phyloP scores from a whole-genome alignment of 345 rosid genomes.

The Nasturtium officinale region DNA sequence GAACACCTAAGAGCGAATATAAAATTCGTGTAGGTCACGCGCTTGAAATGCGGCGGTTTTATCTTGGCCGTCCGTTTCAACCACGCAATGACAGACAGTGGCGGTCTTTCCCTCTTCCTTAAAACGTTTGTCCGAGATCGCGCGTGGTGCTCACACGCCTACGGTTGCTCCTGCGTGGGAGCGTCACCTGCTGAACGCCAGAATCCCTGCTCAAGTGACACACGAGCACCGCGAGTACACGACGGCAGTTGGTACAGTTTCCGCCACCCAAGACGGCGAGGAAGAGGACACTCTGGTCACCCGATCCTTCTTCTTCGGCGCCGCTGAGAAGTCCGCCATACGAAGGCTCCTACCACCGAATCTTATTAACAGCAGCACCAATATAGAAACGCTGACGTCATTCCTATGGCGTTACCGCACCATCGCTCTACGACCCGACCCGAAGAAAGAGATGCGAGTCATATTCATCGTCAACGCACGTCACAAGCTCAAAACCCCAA shows the following conservation, averaged over 20 bases:
- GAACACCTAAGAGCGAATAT: no score
- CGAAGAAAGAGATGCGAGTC: conserved; percentile 37
- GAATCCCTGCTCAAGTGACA: conserved; percentile 30
- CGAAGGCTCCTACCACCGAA: conserved; percentile 33
- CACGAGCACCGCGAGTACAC: conserved; percentile 33
- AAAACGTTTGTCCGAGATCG: conserved; percentile 32
- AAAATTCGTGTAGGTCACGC: conserved; percentile 31
- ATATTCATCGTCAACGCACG: conserved; percentile 42
- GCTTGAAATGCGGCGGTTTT: conserved; percentile 47
- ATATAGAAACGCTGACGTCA: conserved; percentile 37
- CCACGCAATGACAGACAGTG: conserved; percentile 39
- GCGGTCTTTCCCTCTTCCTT: conserved; percentile 35
- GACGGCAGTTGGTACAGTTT: no score
- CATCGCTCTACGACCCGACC: conserved; percentile 33
- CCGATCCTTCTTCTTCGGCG: conserved; percentile 44
- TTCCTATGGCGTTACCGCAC: conserved; percentile 49
- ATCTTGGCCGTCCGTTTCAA: conserved; percentile 38
- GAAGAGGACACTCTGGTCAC: conserved; percentile 3
- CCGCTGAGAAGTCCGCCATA: conserved; percentile 31
- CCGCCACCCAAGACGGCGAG: no score
- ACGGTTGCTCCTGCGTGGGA: conserved; percentile 45
- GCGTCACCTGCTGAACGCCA: conserved; percentile 38
- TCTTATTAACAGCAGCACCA: conserved; percentile 22
- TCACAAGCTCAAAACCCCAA: conserved; percentile 24
- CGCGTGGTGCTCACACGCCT: conserved; percentile 33